Base-by-base conservation (phyloP, 176 grass and related monocot species). In the Stipa capillata region DNA sequence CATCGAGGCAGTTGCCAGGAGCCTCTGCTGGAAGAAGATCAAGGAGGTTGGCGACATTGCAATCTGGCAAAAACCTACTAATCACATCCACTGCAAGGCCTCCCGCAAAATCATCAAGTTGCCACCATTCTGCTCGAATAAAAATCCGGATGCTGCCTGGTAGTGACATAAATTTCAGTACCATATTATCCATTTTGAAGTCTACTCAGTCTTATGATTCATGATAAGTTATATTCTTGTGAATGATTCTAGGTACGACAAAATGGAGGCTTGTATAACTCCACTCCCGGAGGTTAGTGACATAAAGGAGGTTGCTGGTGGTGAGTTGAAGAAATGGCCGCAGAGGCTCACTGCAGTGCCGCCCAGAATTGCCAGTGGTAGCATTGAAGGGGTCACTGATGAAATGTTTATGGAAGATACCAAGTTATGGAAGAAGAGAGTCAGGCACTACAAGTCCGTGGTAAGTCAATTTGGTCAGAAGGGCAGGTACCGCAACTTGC, bases 1-100 rank as follows among this genome's bases (percentile, higher is more conserved):
- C 20, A 99, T 95, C 11, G 92, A 99, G 78, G 51, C 80, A 4
- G 81, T 93, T 20, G 88, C 90, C n/a, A 93, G 3, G 42, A 74
- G 85, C 51, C 88, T 99, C 16, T 99, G 97, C 82, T 99, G 97
- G 97, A 99, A 91, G 76, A 99, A 99, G 76, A 66, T 95, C 40
- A 83, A 87, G 51, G 90, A 93, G 65, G 83, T 40, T 2, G 84
- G 92, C 4, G 97, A 99, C 79, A 88, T 99, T 32, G 92, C 97
- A 11, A 84, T 99, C 34, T 99, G 97, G 97, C 92, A 91, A 72
- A 99, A 99, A 21, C 97, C 97, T 35, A 85, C 84, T 53, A 95
- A 99, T 5, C 97, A 99, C 45, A 51, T 91, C 48, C 77, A 85
- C 83, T 99, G 97, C 90, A 91, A 89, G 75, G 25, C 43, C 60